phyloP scores from a whole-genome alignment of 108 stramenopile species.

The Mediolabrus comicus region DNA sequence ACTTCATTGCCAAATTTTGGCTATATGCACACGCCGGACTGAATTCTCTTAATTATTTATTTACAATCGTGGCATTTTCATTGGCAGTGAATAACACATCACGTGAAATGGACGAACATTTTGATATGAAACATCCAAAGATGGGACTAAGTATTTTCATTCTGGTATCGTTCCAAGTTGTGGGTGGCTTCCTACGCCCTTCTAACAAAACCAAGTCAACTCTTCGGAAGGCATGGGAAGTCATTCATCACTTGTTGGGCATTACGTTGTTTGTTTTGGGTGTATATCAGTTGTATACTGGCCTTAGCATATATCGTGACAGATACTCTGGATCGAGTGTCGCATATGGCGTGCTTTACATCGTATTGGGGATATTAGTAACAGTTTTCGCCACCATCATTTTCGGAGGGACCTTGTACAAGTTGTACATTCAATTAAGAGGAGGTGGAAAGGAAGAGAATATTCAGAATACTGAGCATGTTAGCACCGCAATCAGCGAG shows the following conservation, averaged over 20 bases:
- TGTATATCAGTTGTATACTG: slow-evolving; percentile 35
- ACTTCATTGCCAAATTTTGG: slow-evolving; percentile 16
- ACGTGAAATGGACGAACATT: slow-evolving; percentile 16
- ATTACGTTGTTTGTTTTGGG: slow-evolving; percentile 28
- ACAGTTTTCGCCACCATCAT: slow-evolving; percentile 19
- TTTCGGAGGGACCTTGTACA: slow-evolving; percentile 26
- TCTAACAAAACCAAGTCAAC: slow-evolving; percentile 4
- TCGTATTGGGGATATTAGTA: slow-evolving; percentile 16
- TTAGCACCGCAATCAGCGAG: neutral
- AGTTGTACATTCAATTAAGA: neutral
- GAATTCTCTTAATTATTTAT: slow-evolving; percentile 24
- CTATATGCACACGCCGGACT: slow-evolving; percentile 30
- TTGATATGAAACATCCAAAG: slow-evolving; percentile 19
- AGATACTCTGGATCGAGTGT: slow-evolving; percentile 12
- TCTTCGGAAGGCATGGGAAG: slow-evolving; percentile 27
- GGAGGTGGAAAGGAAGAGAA: neutral
- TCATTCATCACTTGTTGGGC: slow-evolving; percentile 24
- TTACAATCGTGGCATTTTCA: slow-evolving; percentile 35
- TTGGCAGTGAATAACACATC: slow-evolving; percentile 31
- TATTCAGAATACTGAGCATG: neutral
- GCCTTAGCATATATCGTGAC: slow-evolving; percentile 17
- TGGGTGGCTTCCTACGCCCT: slow-evolving; percentile 35
- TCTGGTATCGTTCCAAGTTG: slow-evolving; percentile 28
- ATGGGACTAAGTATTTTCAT: slow-evolving; percentile 43
- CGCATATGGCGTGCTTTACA: slow-evolving; percentile 4